Conservation (phyloP, 192 early-diverging fungal genomes). For the Spizellomyces punctatus region DNA sequence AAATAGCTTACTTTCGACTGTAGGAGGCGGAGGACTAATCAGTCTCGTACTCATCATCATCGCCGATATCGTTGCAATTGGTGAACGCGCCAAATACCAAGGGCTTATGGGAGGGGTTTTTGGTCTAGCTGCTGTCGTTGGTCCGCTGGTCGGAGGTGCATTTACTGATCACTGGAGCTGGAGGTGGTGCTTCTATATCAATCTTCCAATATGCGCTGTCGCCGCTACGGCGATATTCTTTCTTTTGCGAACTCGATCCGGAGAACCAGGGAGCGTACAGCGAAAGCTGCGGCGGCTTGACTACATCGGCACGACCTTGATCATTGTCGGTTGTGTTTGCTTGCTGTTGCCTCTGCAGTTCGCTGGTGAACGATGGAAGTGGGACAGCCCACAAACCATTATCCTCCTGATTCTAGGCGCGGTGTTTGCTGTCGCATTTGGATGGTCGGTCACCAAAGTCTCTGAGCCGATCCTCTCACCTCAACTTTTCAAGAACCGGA, state of each 20-base stretch:
- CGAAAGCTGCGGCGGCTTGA: neutral
- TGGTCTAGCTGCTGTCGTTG: constrained; percentile 74
- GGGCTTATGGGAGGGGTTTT: constrained; percentile 73
- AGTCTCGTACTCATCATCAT: constrained; percentile 81
- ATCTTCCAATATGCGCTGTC: constrained; percentile 73
- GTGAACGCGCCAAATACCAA: constrained; percentile 77
- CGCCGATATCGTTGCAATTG: constrained; percentile 71
- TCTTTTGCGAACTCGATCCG: neutral
- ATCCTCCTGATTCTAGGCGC: constrained; percentile 65
- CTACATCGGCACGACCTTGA: neutral
- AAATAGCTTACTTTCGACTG: neutral
- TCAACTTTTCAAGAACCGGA: constrained; percentile 54
- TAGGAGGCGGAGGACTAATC: constrained; percentile 80
- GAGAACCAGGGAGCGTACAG: constrained; percentile 9
- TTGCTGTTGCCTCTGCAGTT: constrained; percentile 65
- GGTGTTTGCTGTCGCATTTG: constrained; percentile 45
- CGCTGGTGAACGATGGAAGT: constrained; percentile 68
- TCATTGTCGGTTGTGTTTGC: constrained; percentile 18
- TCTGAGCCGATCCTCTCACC: constrained; percentile 73
- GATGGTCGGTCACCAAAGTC: constrained; percentile 65
- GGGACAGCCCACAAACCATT: constrained; percentile 57
- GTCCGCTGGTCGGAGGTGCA: constrained; percentile 83
- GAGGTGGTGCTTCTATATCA: constrained; percentile 70
- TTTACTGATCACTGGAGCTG: constrained; percentile 63
- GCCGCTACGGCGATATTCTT: constrained; percentile 34